These are phyloP conservation scores for Rhynchosporium graminicola DNA, from an alignment of 2,329 filamentous ascomycete species.

Conservation along the genomic window DNA sequence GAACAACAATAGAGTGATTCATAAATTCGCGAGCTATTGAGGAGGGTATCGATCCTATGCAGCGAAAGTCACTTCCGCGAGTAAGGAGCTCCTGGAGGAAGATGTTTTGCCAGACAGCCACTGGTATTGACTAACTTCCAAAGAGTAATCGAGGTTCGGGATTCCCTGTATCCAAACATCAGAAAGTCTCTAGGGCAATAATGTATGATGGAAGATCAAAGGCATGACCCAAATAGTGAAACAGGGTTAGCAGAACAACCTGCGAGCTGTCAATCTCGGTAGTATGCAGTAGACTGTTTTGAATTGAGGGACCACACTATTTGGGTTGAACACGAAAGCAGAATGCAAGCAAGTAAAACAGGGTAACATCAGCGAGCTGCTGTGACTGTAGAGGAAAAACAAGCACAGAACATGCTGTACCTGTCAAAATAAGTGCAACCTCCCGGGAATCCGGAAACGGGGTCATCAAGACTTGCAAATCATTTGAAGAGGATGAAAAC, in stretches of 20 bases:
- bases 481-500: not conserved
- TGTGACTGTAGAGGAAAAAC: not conserved
- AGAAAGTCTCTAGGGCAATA: too few species aligned
- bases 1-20: not conserved
- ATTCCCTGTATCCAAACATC: too few species aligned
- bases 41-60: not conserved
- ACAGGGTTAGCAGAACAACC: not conserved
- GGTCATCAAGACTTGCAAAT: not conserved
- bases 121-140: too few species aligned
- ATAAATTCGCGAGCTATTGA: conserved; percentile 1
- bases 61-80: not conserved
- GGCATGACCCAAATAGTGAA: not conserved
- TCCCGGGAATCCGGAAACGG: not conserved
- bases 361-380: conserved; percentile 6
- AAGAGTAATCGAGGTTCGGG: too few species aligned
- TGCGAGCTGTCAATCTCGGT: conserved; percentile 8
- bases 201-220: not conserved
- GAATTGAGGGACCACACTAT: not conserved
- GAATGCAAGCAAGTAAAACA: not conserved
- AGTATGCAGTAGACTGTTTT: conserved; percentile 1
- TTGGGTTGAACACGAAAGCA: not conserved
- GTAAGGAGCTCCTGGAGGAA: too few species aligned
- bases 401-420: not conserved
- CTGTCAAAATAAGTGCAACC: not conserved
- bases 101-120: not conserved